Evolutionary conservation across 768 basidiomycete genomes (phyloP).

Genomic region (Cystobasidium ongulense): DNA sequence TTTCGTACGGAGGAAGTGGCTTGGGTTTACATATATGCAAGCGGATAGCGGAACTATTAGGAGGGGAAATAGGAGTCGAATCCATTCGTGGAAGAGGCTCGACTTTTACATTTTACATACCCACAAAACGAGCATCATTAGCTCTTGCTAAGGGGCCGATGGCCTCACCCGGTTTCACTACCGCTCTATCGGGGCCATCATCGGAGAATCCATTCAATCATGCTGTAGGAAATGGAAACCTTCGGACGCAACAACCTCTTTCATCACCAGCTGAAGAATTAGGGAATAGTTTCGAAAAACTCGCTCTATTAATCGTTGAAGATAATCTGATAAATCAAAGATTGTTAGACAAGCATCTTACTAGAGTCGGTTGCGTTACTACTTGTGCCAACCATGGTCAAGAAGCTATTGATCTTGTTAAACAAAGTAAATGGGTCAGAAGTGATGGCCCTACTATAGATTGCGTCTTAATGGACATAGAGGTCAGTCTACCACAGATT

Average conservation of each 20-base stretch:
- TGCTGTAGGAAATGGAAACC: background rate
- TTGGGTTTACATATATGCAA: constrained; percentile 28
- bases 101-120: constrained; percentile 21
- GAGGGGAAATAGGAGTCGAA: constrained; percentile 19
- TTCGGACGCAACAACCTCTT: background rate
- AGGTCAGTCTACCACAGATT: constrained; percentile 11
- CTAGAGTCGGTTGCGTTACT: constrained; percentile 5
- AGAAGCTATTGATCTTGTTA: constrained; percentile 26
- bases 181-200: background rate
- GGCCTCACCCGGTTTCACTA: background rate
- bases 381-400: constrained; percentile 22
- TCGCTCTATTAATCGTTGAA: constrained; percentile 20
- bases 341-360: constrained; percentile 23
- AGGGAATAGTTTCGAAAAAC: background rate
- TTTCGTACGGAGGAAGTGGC: constrained; percentile 30
- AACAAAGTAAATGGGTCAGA: constrained; percentile 18
- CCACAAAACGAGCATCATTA: background rate
- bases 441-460: constrained; percentile 3
- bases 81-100: constrained; percentile 21
- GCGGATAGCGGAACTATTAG: constrained; percentile 26
- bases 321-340: constrained; percentile 32
- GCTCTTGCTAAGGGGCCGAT: background rate
- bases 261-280: background rate
- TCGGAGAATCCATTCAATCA: background rate
- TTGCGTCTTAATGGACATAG: constrained; percentile 31